Percentiles rank a stretch among this genome's conserved stretches.
Evolutionary conservation across 352 stramenopile species (phyloP).

Genomic region (Globisporangium barbulae): DNA sequence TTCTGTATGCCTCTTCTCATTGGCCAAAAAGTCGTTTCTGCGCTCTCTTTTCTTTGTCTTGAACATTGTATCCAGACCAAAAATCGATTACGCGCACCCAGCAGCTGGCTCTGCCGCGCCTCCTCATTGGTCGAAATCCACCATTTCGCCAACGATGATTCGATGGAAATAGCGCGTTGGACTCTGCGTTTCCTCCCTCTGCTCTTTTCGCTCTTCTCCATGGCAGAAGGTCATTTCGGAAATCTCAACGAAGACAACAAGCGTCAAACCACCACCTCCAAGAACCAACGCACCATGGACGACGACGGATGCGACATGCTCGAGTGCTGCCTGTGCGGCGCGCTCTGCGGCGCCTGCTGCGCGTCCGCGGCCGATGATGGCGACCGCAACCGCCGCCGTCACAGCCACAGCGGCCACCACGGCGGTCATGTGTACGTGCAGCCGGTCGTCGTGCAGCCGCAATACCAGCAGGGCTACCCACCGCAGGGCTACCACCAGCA

Average conservation of each 20-base stretch:
- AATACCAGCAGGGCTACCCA: constrained; percentile 32
- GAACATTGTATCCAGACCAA: neutral
- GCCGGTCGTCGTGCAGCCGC: constrained; percentile 56
- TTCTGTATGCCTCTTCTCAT: neutral
- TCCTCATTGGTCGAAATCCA: neutral
- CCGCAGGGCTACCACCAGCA: constrained; percentile 26
- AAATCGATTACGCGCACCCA: neutral
- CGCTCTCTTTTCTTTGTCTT: neutral
- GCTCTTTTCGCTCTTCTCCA: neutral
- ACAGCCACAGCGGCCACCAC: constrained; percentile 30
- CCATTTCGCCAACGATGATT: neutral
- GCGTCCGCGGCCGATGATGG: constrained; percentile 34
- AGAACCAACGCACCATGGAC: constrained; percentile 19
- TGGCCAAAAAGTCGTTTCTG: neutral
- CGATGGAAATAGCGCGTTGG: neutral
- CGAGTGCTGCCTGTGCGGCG: constrained; percentile 74
- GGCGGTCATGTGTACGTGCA: constrained; percentile 64
- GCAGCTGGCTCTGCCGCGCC: neutral
- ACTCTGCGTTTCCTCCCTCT: neutral
- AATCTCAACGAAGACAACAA: constrained; percentile 9
- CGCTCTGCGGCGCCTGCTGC: constrained; percentile 74
- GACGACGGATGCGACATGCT: constrained; percentile 77
- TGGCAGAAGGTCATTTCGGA: constrained; percentile 21
- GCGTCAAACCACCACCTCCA: neutral
- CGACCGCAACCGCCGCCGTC: constrained; percentile 33